Evolutionary conservation across 2,329 filamentous ascomycete genomes (phyloP).

Genomic region (Cladosporium cucumerinum): DNA sequence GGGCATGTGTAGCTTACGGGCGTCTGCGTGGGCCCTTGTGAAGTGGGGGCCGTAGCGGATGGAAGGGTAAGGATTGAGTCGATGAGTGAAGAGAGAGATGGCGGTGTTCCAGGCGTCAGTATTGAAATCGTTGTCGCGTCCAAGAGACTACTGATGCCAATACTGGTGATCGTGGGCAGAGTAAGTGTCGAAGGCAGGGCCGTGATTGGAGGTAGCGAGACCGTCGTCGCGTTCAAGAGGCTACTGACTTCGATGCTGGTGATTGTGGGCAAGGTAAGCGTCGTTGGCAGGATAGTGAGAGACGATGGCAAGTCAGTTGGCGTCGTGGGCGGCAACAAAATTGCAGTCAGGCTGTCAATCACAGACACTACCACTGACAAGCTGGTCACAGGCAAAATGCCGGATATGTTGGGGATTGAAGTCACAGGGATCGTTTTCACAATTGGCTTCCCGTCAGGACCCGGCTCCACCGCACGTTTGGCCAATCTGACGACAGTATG

Average conservation of each 20-base stretch:
- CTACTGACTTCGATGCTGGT: background rate
- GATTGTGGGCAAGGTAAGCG: background rate
- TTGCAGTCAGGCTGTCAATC: background rate
- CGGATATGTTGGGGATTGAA: background rate
- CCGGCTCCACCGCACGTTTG: conserved; percentile 15
- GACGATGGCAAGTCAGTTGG: background rate
- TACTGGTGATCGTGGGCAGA: background rate
- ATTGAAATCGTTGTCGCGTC: background rate
- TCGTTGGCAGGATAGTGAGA: background rate
- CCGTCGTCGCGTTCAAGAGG: background rate
- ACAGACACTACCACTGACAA: background rate
- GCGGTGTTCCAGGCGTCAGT: background rate
- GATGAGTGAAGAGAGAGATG: background rate
- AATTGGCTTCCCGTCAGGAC: background rate
- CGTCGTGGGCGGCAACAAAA: background rate
- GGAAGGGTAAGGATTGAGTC: background rate
- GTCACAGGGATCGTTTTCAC: conserved; percentile 5
- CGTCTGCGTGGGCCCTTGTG: conserved; percentile 20
- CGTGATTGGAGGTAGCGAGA: background rate
- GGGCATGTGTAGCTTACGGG: conserved; percentile 21
- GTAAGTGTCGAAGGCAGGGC: background rate
- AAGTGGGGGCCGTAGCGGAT: conserved; percentile 21
- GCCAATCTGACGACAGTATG: conserved; percentile 23
- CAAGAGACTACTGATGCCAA: background rate
- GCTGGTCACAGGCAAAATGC: background rate